phyloP scores from a whole-genome alignment of 345 rosid genomes.

The Lumnitzera littorea region DNA sequence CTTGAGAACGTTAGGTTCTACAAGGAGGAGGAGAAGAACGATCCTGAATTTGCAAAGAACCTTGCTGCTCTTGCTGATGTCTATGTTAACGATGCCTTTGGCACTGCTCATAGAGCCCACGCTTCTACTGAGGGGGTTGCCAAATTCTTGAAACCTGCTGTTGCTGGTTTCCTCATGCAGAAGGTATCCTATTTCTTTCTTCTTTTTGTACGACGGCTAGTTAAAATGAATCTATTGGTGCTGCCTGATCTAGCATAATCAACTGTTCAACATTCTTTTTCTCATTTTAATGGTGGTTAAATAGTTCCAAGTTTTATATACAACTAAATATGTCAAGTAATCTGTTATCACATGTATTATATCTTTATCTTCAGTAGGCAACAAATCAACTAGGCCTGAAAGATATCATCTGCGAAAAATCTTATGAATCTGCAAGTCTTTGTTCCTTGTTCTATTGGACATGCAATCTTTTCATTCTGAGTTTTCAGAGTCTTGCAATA shows the following conservation, averaged over 20 bases:
- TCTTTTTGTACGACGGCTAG: background rate
- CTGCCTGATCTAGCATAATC: too few relatives aligned
- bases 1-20: slow-evolving; percentile 90
- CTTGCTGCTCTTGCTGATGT: slow-evolving; percentile 83
- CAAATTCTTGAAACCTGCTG: slow-evolving; percentile 79
- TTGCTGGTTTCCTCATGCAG: slow-evolving; percentile 95
- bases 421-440: too few relatives aligned
- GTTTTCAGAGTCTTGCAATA: background rate
- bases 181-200: slow-evolving; percentile 33
- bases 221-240: too few relatives aligned
- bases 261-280: too few relatives aligned
- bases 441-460: too few relatives aligned
- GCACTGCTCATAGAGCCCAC: slow-evolving; percentile 91
- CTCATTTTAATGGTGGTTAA: too few relatives aligned
- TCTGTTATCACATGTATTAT: too few relatives aligned
- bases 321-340: too few relatives aligned
- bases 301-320: too few relatives aligned
- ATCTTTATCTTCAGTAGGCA: too few relatives aligned
- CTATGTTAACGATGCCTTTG: slow-evolving; percentile 90
- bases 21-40: slow-evolving; percentile 96
- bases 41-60: slow-evolving; percentile 89
- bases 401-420: too few relatives aligned
- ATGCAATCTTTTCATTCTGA: background rate
- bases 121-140: slow-evolving; percentile 94
- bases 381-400: too few relatives aligned